phyloP scores from a whole-genome alignment of 257 asterid genomes.

The Rehmannia glutinosa region DNA sequence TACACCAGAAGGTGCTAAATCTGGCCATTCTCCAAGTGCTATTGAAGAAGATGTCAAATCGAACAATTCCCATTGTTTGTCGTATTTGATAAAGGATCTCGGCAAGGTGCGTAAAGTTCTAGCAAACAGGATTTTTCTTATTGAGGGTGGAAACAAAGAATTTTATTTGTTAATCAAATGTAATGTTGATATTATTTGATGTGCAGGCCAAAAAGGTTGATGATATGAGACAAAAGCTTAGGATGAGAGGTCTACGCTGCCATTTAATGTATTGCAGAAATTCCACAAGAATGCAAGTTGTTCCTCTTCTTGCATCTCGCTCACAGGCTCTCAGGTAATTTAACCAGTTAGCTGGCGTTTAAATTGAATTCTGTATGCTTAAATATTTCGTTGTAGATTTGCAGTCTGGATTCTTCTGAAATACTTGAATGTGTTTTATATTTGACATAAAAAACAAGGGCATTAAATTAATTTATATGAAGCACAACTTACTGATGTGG shows the following conservation, averaged over 20 bases:
- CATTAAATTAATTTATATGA: no score
- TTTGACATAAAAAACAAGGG: no score
- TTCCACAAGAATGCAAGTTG: constrained; percentile 74
- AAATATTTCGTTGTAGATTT: background rate
- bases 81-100: constrained; percentile 64
- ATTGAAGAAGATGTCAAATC: constrained; percentile 56
- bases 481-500: no score
- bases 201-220: constrained; percentile 77
- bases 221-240: constrained; percentile 78
- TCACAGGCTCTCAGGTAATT: constrained; percentile 86
- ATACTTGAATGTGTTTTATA: background rate
- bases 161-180: background rate
- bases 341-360: background rate
- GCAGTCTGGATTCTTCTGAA: background rate
- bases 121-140: background rate
- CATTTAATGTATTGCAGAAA: constrained; percentile 86
- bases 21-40: constrained; percentile 15
- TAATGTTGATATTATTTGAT: background rate
- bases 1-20: constrained; percentile 36
- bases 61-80: constrained; percentile 68
- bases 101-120: constrained; percentile 36
- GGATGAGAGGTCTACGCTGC: constrained; percentile 90
- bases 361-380: background rate
- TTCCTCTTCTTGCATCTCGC: constrained; percentile 87
- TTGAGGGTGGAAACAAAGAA: background rate